A percentile compares a stretch with the other conserved stretches of the same genome.
These are phyloP conservation scores for Picea sitchensis DNA, from an alignment of 75 land plant species.

Conservation along the genomic window DNA sequence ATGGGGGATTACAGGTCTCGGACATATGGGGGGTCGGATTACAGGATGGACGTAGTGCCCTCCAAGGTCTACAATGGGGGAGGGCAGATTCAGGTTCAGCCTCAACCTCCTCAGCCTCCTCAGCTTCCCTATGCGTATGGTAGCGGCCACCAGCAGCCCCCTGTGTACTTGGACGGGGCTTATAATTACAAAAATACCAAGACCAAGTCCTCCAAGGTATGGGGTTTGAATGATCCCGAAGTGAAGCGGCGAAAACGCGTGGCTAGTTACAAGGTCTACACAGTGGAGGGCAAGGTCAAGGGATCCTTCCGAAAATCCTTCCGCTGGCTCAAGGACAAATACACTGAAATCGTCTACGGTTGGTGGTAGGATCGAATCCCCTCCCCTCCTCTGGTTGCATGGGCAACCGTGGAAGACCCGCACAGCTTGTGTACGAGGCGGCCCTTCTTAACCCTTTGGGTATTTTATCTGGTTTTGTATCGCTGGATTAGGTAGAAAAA, in stretches of 20 bases:
- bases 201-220: conserved; percentile 8
- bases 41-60: background rate
- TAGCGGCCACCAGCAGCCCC: background rate
- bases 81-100: conserved; percentile 6
- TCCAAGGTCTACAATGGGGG: background rate
- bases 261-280: conserved; percentile 58
- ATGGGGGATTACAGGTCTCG: conserved; percentile 2
- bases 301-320: conserved; percentile 48
- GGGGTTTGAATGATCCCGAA: conserved; percentile 47
- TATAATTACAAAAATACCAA: background rate
- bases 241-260: conserved; percentile 50
- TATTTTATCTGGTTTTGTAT: background rate
- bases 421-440: conserved; percentile 2
- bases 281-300: conserved; percentile 62
- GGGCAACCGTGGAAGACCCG: background rate
- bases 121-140: background rate
- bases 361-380: conserved; percentile 13
- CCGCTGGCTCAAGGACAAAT: conserved; percentile 67
- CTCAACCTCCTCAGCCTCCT: background rate
- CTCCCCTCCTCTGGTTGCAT: background rate
- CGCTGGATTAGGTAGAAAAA: background rate
- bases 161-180: background rate
- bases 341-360: conserved; percentile 47
- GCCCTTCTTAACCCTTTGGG: background rate
- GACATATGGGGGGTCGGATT: background rate